Evolutionary conservation across 371 early-diverging fungal genomes (phyloP).

Genomic region (Mortierella sp.): DNA sequence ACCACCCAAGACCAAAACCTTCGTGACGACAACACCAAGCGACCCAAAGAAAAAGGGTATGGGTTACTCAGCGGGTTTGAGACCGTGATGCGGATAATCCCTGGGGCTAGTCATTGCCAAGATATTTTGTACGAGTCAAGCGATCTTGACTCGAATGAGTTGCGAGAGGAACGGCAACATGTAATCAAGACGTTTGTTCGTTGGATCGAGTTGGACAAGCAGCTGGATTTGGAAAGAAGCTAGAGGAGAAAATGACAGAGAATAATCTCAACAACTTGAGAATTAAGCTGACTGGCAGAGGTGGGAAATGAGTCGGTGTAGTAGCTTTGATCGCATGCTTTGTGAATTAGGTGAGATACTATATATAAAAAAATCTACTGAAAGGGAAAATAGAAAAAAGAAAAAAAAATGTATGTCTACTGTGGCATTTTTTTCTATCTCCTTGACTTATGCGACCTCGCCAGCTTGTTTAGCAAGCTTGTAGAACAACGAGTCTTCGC

Average conservation of each 20-base stretch:
- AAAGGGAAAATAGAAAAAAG: too few species aligned
- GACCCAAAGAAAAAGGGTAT: neutral
- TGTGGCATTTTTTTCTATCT: too few species aligned
- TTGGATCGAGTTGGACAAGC: conserved; percentile 39
- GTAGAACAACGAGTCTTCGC: conserved; percentile 69
- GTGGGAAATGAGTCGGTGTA: too few species aligned
- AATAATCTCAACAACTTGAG: too few species aligned
- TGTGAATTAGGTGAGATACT: too few species aligned
- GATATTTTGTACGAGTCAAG: conserved; percentile 46
- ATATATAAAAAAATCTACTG: too few species aligned
- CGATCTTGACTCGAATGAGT: conserved; percentile 21
- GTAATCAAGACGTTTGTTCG: conserved; percentile 44
- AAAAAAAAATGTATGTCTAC: too few species aligned
- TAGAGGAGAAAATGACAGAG: too few species aligned
- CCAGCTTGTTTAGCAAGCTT: conserved; percentile 7
- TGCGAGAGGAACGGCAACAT: conserved; percentile 31
- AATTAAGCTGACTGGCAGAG: too few species aligned
- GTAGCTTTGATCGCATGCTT: too few species aligned
- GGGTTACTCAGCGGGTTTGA: neutral
- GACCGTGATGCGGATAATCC: conserved; percentile 34
- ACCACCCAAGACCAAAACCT: neutral
- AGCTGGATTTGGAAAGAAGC: neutral
- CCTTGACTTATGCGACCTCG: neutral
- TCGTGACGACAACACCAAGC: neutral
- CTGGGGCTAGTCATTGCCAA: conserved; percentile 44